phyloP scores from a whole-genome alignment of 768 basidiomycete genomes.

The Suillus ampliporus region DNA sequence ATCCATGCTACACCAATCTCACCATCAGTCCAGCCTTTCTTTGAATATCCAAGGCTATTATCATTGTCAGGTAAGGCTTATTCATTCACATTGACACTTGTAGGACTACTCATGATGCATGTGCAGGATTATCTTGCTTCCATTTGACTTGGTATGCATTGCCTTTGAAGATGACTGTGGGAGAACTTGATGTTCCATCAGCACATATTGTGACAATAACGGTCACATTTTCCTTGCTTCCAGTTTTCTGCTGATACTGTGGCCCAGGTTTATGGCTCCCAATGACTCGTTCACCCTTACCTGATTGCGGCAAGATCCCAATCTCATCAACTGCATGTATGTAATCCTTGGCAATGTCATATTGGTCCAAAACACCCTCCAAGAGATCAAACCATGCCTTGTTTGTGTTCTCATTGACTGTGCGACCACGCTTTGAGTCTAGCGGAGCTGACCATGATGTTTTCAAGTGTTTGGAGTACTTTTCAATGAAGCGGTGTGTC shows the following conservation, averaged over 20 bases:
- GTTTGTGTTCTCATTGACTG: conserved; percentile 44
- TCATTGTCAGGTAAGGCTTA: conserved; percentile 2
- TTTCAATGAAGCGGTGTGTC: conserved; percentile 35
- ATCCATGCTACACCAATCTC: conserved; percentile 34
- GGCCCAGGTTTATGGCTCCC: not conserved
- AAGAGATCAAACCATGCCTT: conserved; percentile 42
- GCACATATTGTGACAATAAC: conserved; percentile 47
- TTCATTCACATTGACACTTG: not conserved
- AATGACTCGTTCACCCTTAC: conserved; percentile 12
- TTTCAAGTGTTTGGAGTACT: conserved; percentile 34
- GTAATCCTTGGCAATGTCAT: conserved; percentile 12
- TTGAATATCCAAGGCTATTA: conserved; percentile 20
- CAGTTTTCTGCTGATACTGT: conserved; percentile 27
- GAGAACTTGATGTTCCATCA: conserved; percentile 42
- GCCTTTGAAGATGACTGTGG: conserved; percentile 39
- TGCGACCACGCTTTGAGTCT: conserved; percentile 39
- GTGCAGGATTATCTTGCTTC: conserved; percentile 24
- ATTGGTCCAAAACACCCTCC: conserved; percentile 20
- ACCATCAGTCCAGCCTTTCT: conserved; percentile 36
- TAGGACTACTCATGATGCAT: conserved; percentile 34
- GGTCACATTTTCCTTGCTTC: conserved; percentile 31
- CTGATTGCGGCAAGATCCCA: conserved; percentile 17
- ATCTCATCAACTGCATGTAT: conserved; percentile 26
- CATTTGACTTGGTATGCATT: conserved; percentile 27
- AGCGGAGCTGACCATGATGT: conserved; percentile 37